Percentiles rank a stretch among this genome's conserved stretches.
These are phyloP conservation scores for Cercospora brassicicola DNA, from an alignment of 2,329 filamentous ascomycete genomes.

Conservation along the genomic window DNA sequence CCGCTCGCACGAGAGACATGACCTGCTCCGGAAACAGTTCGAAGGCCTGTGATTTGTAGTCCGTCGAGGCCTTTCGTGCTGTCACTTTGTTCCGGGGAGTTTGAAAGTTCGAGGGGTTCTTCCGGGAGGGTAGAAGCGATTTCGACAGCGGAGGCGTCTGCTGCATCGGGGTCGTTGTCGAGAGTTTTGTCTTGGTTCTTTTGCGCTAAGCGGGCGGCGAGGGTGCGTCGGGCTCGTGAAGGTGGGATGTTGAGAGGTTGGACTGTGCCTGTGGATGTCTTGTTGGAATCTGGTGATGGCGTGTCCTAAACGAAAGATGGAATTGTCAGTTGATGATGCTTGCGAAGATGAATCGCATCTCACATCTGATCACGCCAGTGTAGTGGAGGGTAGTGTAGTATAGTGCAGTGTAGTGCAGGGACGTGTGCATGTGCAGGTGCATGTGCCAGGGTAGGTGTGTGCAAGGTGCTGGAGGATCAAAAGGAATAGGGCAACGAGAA, in stretches of 20 bases:
- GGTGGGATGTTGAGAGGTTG: slow-evolving; percentile 80
- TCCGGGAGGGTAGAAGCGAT: slow-evolving; percentile 36
- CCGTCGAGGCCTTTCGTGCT: slow-evolving; percentile 23
- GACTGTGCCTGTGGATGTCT: slow-evolving; percentile 50
- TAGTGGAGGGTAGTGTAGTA: neutral
- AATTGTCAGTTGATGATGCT: slow-evolving; percentile 12
- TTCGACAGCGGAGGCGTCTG: slow-evolving; percentile 35
- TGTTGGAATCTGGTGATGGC: slow-evolving; percentile 28
- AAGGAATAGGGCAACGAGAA: slow-evolving; percentile 3
- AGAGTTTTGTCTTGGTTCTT: slow-evolving; percentile 45
- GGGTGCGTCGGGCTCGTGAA: slow-evolving; percentile 79
- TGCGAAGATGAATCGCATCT: neutral
- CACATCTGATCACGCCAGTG: slow-evolving; percentile 1
- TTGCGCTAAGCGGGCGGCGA: slow-evolving; percentile 76
- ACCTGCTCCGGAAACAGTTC: slow-evolving; percentile 22
- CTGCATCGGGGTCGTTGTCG: slow-evolving; percentile 36
- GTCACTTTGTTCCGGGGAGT: neutral
- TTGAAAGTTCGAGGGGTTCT: slow-evolving; percentile 26
- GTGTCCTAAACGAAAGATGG: slow-evolving; percentile 3
- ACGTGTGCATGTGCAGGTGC: neutral
- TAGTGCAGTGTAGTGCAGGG: neutral
- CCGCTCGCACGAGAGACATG: slow-evolving; percentile 17
- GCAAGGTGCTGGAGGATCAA: neutral
- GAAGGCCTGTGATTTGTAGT: slow-evolving; percentile 31
- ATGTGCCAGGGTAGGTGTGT: neutral